Evolutionary conservation across 1,284 basidiomycete genomes (phyloP).

Genomic region (Farysia itapuensis): DNA sequence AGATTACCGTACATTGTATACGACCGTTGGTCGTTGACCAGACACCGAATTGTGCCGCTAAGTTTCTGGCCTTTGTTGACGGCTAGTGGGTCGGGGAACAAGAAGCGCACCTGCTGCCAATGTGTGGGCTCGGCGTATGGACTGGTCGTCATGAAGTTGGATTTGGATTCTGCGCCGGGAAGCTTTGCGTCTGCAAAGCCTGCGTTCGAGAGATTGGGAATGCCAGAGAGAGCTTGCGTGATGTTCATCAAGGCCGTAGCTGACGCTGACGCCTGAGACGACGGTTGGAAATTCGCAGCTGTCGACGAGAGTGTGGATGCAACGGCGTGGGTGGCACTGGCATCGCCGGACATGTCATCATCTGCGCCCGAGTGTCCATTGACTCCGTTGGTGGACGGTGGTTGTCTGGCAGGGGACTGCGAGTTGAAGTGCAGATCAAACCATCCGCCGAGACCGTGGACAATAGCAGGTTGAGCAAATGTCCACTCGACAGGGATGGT

Average conservation of each 20-base stretch:
- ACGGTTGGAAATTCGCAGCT: not conserved
- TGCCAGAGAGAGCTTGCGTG: conserved; percentile 1
- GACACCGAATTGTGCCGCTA: conserved; percentile 45
- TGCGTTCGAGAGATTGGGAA: conserved; percentile 9
- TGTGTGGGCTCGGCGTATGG: conserved; percentile 55
- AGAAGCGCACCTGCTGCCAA: conserved; percentile 57
- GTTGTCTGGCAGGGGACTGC: conserved; percentile 11
- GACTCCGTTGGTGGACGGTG: not conserved
- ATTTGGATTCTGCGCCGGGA: not conserved
- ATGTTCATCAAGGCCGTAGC: not conserved
- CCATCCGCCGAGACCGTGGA: conserved; percentile 55
- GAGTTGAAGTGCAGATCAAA: conserved; percentile 54
- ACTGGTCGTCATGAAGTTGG: conserved; percentile 52
- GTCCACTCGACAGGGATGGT: conserved; percentile 48
- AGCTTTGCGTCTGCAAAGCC: not conserved
- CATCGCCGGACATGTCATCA: conserved; percentile 10
- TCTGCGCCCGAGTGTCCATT: conserved; percentile 10
- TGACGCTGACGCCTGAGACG: conserved; percentile 5
- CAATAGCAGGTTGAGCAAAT: conserved; percentile 32
- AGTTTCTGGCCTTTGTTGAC: conserved; percentile 51
- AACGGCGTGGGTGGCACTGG: not conserved
- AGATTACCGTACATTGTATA: conserved; percentile 45
- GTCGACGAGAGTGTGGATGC: not conserved
- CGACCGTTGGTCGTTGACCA: conserved; percentile 49
- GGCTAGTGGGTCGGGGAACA: conserved; percentile 51